Evolutionary conservation across 176 grass and related monocot species (phyloP), one percentile per base, ranked within the genome.

Genomic region (Tuctoria greenei): DNA sequence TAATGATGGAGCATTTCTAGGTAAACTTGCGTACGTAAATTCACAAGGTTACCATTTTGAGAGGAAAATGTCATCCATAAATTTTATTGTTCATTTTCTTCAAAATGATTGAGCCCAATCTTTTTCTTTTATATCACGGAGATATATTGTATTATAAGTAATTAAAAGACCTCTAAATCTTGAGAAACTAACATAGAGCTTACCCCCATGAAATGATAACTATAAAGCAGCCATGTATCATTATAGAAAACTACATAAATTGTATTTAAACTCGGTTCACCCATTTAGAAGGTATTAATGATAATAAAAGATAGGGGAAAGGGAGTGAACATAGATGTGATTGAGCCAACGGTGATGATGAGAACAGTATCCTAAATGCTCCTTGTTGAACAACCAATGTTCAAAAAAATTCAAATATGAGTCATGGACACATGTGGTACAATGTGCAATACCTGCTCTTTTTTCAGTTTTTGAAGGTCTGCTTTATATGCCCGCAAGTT

Each of bases 381-480:
- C 31, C 31, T 31, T 31, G 24, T 31, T 31, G 24, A 47, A 3
- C 62, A 13, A 72, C 0, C 20, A 71, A 44, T 2, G 1, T 20
- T 24, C 8, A 75, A 83, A 47, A 47, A 47, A 54, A 52, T 63
- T 58, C 34, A 71, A 81, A 50, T 34, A 16, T 27, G 31, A 18
- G 51, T 16, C 16, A 83, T 26, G 26, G 10, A 41, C 38, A 5
- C 18, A 63, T 24, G 12, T 34, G 62, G 40, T 34, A 64, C 70
- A 78, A 76, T 83, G 66, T 17, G 47, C 38, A 47, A 26, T 81
- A 95, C 96, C 92, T 88, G 79, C 64, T 99, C 92, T 75, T 99
- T 99, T 84, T 95, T 99, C 66, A 85, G 41, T 85, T 95, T 99
- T 44, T 90, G 89, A 77, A 99, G 92, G 68, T 95, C 85, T 10